phyloP scores from a whole-genome alignment of 306 rosid genomes.

The Pterocarpus santalinus region DNA sequence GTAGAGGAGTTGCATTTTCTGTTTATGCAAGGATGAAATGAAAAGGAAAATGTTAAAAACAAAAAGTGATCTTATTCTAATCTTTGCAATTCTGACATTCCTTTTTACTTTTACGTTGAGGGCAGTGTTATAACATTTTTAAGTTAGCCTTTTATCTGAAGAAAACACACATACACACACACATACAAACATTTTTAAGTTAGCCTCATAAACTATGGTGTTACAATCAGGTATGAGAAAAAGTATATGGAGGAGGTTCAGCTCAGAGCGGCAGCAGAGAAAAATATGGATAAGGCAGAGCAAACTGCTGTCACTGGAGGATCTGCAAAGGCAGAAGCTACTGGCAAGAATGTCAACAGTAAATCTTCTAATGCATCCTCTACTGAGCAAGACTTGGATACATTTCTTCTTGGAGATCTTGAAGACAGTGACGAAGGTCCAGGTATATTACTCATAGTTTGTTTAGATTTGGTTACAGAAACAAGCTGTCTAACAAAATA shows the following conservation, averaged over 20 bases:
- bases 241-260: slow-evolving; percentile 84
- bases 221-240: slow-evolving; percentile 77
- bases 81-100: slow-evolving; percentile 9
- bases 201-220: slow-evolving; percentile 31
- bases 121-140: slow-evolving; percentile 16
- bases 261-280: slow-evolving; percentile 72
- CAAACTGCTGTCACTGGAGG: slow-evolving; percentile 61
- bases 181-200: not conserved
- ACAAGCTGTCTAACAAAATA: not conserved
- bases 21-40: not conserved
- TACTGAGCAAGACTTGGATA: slow-evolving; percentile 87
- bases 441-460: slow-evolving; percentile 60
- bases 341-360: slow-evolving; percentile 61
- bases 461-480: slow-evolving; percentile 20
- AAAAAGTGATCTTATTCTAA: not conserved
- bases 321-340: slow-evolving; percentile 63
- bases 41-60: not conserved
- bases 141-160: not conserved
- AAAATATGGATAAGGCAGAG: slow-evolving; percentile 58
- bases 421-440: slow-evolving; percentile 92
- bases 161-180: not conserved
- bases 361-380: slow-evolving; percentile 72
- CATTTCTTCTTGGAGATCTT: slow-evolving; percentile 95
- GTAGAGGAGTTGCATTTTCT: slow-evolving; percentile 7
- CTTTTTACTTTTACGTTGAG: not conserved